phyloP scores from a whole-genome alignment of 2,329 filamentous ascomycete species.

The Exophiala alcalophila region DNA sequence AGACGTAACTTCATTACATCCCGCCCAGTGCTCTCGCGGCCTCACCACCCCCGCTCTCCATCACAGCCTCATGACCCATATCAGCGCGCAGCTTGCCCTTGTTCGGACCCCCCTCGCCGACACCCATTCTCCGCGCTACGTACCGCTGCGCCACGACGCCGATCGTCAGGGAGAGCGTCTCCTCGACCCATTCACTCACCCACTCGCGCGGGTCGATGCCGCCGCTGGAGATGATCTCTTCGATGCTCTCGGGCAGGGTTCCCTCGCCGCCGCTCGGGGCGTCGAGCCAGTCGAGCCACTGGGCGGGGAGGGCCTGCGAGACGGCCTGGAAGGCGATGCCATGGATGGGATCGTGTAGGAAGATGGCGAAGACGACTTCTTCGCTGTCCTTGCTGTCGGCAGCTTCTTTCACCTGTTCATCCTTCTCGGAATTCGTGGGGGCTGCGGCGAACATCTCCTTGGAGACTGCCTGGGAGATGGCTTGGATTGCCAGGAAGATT shows the following conservation, averaged over 20 bases:
- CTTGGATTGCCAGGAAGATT: conserved; percentile 93
- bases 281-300: conserved; percentile 91
- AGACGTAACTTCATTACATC: conserved; percentile 17
- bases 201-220: conserved; percentile 91
- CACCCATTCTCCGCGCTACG: conserved; percentile 91
- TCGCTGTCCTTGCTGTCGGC: conserved; percentile 47
- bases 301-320: conserved; percentile 76
- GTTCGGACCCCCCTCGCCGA: conserved; percentile 72
- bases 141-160: conserved; percentile 92
- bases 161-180: conserved; percentile 71
- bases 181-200: conserved; percentile 97
- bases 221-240: conserved; percentile 70
- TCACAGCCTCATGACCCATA: conserved; percentile 53
- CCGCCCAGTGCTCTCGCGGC: conserved; percentile 53
- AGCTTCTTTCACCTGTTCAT: conserved; percentile 28
- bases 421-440: conserved; percentile 46
- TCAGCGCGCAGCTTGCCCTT: conserved; percentile 53
- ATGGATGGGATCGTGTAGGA: conserved; percentile 82
- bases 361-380: conserved; percentile 72
- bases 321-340: conserved; percentile 80
- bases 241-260: conserved; percentile 76
- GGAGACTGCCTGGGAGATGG: conserved; percentile 65
- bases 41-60: conserved; percentile 59
- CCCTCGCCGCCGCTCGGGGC: conserved; percentile 53
- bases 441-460: conserved; percentile 65